Evolutionary conservation across 148 eudicot genomes (phyloP), one percentile per base, ranked within the genome.

Genomic region (Arbutus unedo): DNA sequence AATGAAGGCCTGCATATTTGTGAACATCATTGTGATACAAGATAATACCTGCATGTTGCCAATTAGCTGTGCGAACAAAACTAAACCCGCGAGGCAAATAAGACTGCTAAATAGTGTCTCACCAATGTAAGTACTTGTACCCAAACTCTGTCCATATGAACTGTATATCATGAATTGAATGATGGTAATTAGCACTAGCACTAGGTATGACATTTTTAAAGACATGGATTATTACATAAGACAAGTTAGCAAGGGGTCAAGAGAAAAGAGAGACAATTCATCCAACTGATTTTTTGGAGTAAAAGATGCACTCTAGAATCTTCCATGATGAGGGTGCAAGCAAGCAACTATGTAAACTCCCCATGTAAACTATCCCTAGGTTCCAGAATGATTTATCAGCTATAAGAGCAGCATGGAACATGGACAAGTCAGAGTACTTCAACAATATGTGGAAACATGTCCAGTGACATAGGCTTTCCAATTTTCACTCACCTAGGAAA

Each of bases 41-140:
- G 47, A 66, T 6, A 50, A 19, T 90, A 95, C 98, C 99, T 96
- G 99, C 70, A 96, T 90, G 87, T 96, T 94, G 47, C 99, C 99
- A 44, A 96, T 93, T 74, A 96, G 89, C 73, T 90, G 90, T 8
- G 95, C 82, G 74, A 94, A 94, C 78, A 96, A 83, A 78, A 91
- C 88, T 57, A 96, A 81, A 7, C 99, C 99, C 83, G 88, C 88
- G 45, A 93, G 84, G 83, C 97, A 91, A 38, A 94, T 89, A 53
- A 91, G 85, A 73, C 91, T 87, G 80, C 92, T 55, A 74, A 91
- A 92, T 23, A 91, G 73, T 21, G 92, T 90, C 85, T 94, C 97
- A 4, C 88, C 91, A 45, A 86, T 8, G 41, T 80, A 80, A 13
- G 95, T 87, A 80, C 93, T 93, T 7, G 93, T 76, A 23, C 53